Conservation (phyloP, 176 grass and related monocot species). For the Oryza meridionalis region DNA sequence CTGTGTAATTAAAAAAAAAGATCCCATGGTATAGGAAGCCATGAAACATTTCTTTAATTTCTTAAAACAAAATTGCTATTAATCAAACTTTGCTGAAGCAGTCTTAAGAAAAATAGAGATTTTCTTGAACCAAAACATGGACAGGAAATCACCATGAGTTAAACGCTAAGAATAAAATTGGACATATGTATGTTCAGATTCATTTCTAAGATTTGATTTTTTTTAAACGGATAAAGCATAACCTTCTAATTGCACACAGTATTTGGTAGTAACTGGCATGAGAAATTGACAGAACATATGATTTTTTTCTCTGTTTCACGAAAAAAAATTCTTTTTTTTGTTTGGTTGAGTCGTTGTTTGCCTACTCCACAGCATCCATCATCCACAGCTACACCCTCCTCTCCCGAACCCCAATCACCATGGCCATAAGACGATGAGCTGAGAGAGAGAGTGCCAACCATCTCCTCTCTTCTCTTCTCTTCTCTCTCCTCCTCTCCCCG, state of each 20-base stretch:
- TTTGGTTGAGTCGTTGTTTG: not conserved
- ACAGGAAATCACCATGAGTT: not conserved
- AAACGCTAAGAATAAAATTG: no score
- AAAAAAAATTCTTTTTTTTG: not conserved
- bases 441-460: not conserved
- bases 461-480: not conserved
- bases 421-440: constrained; percentile 38
- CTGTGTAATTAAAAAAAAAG: no score
- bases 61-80: not conserved
- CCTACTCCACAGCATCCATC: not conserved
- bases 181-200: no score
- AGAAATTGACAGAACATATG: not conserved
- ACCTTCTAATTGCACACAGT: not conserved
- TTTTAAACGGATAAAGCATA: not conserved
- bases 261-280: not conserved
- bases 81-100: not conserved
- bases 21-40: not conserved
- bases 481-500: constrained; percentile 18
- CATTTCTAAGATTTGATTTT: no score
- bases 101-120: not conserved
- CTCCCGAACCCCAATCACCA: not conserved
- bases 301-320: not conserved
- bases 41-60: not conserved
- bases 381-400: constrained; percentile 18
- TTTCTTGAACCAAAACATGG: not conserved